phyloP scores from a whole-genome alignment of 2,329 filamentous ascomycete species.

The Colletotrichum acutatum region DNA sequence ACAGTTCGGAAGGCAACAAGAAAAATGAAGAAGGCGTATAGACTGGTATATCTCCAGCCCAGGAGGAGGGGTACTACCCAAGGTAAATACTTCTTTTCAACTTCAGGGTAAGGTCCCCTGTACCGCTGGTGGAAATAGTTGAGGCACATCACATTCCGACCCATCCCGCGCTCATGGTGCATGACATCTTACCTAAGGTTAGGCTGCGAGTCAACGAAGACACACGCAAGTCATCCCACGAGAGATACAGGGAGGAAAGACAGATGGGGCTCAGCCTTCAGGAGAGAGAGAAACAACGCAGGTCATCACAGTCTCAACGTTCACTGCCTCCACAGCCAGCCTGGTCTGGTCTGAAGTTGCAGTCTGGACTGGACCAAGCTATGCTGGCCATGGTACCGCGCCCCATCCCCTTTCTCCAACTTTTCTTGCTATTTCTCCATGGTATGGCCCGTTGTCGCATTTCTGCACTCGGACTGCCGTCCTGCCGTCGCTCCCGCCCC shows the following conservation, averaged over 20 bases:
- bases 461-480: background rate
- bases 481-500: background rate
- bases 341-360: too few species aligned
- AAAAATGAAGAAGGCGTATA: too few species aligned
- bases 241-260: background rate
- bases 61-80: rapidly evolving
- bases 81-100: too few species aligned
- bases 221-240: background rate
- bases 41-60: too few species aligned
- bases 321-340: background rate
- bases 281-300: background rate
- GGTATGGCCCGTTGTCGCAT: background rate
- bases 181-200: too few species aligned
- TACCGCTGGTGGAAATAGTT: too few species aligned
- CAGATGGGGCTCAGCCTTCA: background rate
- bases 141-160: too few species aligned
- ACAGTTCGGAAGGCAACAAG: background rate
- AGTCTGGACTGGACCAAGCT: too few species aligned
- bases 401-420: background rate
- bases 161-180: background rate
- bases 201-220: background rate
- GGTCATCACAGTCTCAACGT: background rate
- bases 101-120: too few species aligned
- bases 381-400: too few species aligned
- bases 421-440: background rate